Evolutionary conservation across 2,329 filamentous ascomycete genomes (phyloP), one percentile per base, ranked within the genome.

Genomic region (Nemania sp.): DNA sequence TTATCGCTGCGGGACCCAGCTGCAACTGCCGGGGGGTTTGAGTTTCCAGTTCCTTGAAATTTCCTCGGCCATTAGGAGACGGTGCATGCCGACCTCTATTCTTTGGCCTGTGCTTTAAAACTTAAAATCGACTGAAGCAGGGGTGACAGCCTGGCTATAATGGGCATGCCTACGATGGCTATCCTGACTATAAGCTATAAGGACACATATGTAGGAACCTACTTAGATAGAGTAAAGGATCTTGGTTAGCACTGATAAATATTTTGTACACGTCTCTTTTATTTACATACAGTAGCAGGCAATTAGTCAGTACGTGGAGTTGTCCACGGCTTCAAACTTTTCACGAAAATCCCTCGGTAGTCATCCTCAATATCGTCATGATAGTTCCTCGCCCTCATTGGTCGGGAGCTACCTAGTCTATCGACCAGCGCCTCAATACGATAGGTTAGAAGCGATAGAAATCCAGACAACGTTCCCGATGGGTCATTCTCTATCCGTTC

Each of bases 1-100:
- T 56, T 68, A 64, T 70, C 26, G 65, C 64, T 69, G 67, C 67
- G 64, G 67, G 64, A 60, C 59, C 59, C 63, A 54, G 54, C 59
- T 69, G 67, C 67, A 67, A 64, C 60, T 64, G 64, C 67, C 60
- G 67, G 64, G 67, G n/a, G 53, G 27, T 58, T 68, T 47, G 27
- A 49, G 56, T 62, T 59, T 49, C 58, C 38, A 41, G 52, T 65
- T 61, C 56, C 55, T 64, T 67, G 65, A 67, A 67, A n/a, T n/a
- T 56, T 52, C 57, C 45, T 61, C 52, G 56, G n/a, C 51, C 52
- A 54, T 52, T 5, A 61, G 56, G 61, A 68, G 66, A 62, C 52
- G 29, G 61, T 67, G 61, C 55, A 45, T 6, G 8, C 2, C 10
- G 20, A 54, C 10, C 27, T 35, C 2, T 29, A 22, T 15, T 24